Evolutionary conservation across 2,329 filamentous ascomycete genomes (phyloP).

Genomic region (Hysterium pulicare): DNA sequence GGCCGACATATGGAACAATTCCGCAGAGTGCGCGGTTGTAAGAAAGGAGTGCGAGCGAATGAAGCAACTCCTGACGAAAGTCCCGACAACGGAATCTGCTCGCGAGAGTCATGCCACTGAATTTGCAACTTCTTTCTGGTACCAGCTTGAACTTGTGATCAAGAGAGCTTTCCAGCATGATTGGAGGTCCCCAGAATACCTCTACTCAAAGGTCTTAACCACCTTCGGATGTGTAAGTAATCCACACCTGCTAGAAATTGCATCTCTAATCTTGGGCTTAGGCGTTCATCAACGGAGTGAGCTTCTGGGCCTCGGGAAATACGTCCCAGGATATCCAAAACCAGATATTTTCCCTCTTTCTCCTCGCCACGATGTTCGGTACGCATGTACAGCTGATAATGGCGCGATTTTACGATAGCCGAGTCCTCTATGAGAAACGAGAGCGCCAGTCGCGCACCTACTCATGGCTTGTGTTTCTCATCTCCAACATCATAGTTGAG

Average conservation of each 20-base stretch:
- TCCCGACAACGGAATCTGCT: not conserved
- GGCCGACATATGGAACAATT: conserved; percentile 1
- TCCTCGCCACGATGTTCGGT: conserved; percentile 18
- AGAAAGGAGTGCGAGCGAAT: not conserved
- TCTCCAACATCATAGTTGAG: conserved; percentile 8
- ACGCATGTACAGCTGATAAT: conserved; percentile 17
- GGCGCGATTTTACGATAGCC: conserved; percentile 3
- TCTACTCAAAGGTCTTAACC: not conserved
- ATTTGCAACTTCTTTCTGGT: not conserved
- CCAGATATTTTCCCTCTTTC: conserved; percentile 22
- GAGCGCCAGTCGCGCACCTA: conserved; percentile 11
- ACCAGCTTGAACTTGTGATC: not conserved
- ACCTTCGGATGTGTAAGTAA: not conserved
- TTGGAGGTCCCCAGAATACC: not conserved
- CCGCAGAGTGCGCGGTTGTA: not conserved
- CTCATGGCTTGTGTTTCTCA: conserved; percentile 8
- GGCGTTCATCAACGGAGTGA: too few species aligned
- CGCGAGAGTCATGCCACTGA: not conserved
- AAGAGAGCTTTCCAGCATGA: not conserved
- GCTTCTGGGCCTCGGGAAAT: too few species aligned
- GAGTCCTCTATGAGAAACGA: conserved; percentile 11
- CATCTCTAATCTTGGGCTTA: conserved; percentile 35
- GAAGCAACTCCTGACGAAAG: not conserved
- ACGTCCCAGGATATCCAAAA: conserved; percentile 17
- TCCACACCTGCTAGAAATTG: too few species aligned